Evolutionary conservation across 768 basidiomycete genomes (phyloP).

Genomic region (Neoboletus subvelutipes): DNA sequence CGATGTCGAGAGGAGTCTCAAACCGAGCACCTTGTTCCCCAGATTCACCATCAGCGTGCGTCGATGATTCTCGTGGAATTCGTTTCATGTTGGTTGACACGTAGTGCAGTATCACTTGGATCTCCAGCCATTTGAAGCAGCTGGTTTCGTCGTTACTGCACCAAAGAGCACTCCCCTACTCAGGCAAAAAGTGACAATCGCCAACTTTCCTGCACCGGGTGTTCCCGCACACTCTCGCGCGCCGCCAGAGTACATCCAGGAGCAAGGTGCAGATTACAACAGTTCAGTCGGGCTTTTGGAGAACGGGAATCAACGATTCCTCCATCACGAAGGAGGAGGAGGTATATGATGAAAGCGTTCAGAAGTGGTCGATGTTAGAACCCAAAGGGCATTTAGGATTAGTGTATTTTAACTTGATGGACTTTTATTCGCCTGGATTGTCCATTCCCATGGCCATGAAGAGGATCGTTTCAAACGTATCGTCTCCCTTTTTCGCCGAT

Average conservation of each 20-base stretch:
- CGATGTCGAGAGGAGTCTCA: conserved; percentile 44
- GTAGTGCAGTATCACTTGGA: conserved; percentile 41
- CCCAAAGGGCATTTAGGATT: neutral
- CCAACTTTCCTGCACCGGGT: conserved; percentile 40
- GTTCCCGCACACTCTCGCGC: conserved; percentile 44
- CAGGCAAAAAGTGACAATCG: conserved; percentile 41
- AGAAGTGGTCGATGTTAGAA: too few species aligned
- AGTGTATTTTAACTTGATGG: neutral
- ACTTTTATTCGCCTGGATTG: conserved; percentile 2
- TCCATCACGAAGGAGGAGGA: conserved; percentile 20
- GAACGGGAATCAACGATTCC: conserved; percentile 56
- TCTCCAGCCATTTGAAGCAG: conserved; percentile 41
- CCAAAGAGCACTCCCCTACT: conserved; percentile 34
- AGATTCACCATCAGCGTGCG: conserved; percentile 50
- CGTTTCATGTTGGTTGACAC: conserved; percentile 15
- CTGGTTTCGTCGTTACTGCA: conserved; percentile 39
- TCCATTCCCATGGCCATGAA: conserved; percentile 35
- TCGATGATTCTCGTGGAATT: neutral
- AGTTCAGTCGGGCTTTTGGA: conserved; percentile 51
- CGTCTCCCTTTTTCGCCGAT: conserved; percentile 50
- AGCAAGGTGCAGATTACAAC: conserved; percentile 48
- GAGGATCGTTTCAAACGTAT: conserved; percentile 70
- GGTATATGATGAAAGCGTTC: neutral
- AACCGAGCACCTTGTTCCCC: conserved; percentile 44
- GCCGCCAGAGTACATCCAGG: conserved; percentile 51